Evolutionary conservation across 257 asterid genomes (phyloP), one percentile per base, ranked within the genome.

Genomic region (Sherardia arvensis): DNA sequence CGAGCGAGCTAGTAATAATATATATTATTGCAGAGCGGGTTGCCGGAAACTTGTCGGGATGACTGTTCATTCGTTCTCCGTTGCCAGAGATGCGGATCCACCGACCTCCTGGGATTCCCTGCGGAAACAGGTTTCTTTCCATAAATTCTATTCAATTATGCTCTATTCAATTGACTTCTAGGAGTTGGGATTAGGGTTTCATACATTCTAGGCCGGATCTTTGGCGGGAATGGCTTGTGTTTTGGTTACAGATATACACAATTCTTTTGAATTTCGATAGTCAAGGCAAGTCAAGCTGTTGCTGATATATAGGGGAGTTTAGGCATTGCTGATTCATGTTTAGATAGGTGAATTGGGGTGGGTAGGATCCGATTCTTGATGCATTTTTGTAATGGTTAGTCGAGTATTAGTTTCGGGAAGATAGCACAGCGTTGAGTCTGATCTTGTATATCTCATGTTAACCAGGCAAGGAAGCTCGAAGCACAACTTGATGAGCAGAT

Each of bases 401-500:
- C n/a, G 23, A 38, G 30, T 5, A 8, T 25, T 17, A n/a, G n/a
- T n/a, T n/a, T 32, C 34, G 7, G 34, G 43, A 34, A 34, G 43
- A n/a, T n/a, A n/a, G n/a, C n/a, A n/a, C n/a, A n/a, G n/a, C n/a
- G n/a, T n/a, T n/a, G n/a, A n/a, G n/a, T n/a, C n/a, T 49, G 47
- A 45, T 38, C 28, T 3, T 49, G 11, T 64, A 5, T 47, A 59
- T 26, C 68, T 75, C 66, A 48, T 51, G 5, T 60, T 26, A 27
- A 64, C 73, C 62, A 91, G 98, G 98, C 98, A 27, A 84, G 97
- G 85, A 86, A 79, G 72, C 87, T 88, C 59, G 98, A 91, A 81
- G 91, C 98, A 23, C 96, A 85, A 74, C 80, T 88, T 65, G 98
- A 91, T 72, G 98, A 91, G 74, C 96, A 88, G 86, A 91, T 91